Evolutionary conservation across 192 early-diverging fungal species (phyloP), one percentile per base, ranked within the genome.

Genomic region (Pilobolus umbonatus): DNA sequence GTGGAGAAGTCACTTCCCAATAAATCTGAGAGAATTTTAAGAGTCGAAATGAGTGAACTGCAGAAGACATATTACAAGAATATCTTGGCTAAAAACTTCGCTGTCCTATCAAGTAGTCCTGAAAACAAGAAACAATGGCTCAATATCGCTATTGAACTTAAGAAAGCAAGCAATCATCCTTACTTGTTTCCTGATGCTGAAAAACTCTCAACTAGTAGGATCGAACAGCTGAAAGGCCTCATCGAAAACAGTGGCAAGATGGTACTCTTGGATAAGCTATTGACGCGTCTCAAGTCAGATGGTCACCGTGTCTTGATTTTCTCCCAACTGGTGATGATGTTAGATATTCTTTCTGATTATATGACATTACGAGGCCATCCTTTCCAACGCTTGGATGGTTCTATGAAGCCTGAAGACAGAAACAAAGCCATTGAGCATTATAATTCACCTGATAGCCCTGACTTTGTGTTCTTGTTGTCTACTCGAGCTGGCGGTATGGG

Each of bases 221-320:
- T 92, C 11, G 91, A 93, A 28, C 84, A 88, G 56, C 69, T 96
- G 36, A 79, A 81, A 15, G 94, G 87, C 0, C 70, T 98, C 24
- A 80, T 99, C 45, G 82, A 74, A 43, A 93, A 91, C 73, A 94
- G 93, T 60, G 98, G 98, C 42, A 99, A 99, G 68, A 98, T 99
- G 96, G 85, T 95, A 5, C 69, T 99, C 9, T 72, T 99, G 21
- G 98, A 99, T 68, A 98, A 98, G 74, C 75, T 99, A 44, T 71
- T 99, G 62, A 84, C 89, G 8, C 82, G 94, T 34, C 79, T 98
- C 14, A 89, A 93, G 66, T 82, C 79, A 51, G 91, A 86, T 25
- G 96, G 95, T 4, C 94, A 97, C 74, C 90, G 98, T 31, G 95
- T 98, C 5, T 75, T 99, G 51, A 98, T 99, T 46, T 99, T 98